Evolutionary conservation across 2,329 filamentous ascomycete genomes (phyloP), one percentile per base, ranked within the genome.

Genomic region (Diaporthe sp.): DNA sequence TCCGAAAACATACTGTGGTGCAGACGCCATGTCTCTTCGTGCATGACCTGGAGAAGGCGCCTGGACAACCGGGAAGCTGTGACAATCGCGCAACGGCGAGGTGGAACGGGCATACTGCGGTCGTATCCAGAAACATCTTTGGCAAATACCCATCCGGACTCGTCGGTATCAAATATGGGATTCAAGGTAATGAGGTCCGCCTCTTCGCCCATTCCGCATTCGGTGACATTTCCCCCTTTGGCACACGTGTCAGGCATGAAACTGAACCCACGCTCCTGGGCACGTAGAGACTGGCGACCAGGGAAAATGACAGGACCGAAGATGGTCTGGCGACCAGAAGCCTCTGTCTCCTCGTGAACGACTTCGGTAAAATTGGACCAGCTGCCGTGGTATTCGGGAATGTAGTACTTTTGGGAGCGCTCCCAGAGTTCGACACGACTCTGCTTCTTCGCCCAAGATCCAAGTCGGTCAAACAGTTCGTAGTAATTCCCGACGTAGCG

Each of bases 101-200:
- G 93, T 0, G 92, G 92, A 3, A 88, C 86, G 13, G 86, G 85
- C 15, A 86, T 84, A 28, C 79, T 77, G 30, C 77, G 81, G 76
- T 92, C 87, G 83, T 95, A 95, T 64, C 93, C 93, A 0, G 92
- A 94, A 22, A 93, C 88, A 77, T 95, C 93, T 75, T 92, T 87
- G 6, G 89, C 87, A 74, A 95, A 92, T 54, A 94, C 89, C 93
- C 93, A 95, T 70, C 92, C 92, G 4, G 93, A 95, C 71, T 89
- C 85, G 12, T 91, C 88, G 0, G 92, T 89, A 78, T 95, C 92
- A 80, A 95, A 95, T 54, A 95, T 88, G 0, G 94, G 94, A 81
- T 95, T 94, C 78, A 95, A 89, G 0, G 92, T 94, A 80, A 96
- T 95, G 69, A 95, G 87, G 79, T 95, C 93, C 5, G 93, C 93